Percentiles rank a stretch among this genome's conserved stretches.
These are phyloP conservation scores for Scleroderma bovista DNA, from an alignment of 768 basidiomycete species.

Conservation along the genomic window DNA sequence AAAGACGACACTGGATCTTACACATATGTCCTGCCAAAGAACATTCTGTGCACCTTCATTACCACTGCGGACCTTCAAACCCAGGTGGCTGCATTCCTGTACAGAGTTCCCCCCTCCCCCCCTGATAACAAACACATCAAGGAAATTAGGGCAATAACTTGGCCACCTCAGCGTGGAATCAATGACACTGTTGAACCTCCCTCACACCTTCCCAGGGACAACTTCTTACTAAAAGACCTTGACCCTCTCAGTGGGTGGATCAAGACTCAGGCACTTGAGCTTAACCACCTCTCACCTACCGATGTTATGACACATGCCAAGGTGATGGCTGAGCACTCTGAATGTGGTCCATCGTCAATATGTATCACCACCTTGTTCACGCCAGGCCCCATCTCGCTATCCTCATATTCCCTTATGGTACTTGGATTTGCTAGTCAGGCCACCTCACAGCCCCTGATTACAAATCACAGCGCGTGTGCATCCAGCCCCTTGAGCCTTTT, in stretches of 20 bases:
- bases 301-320: slow-evolving; percentile 95
- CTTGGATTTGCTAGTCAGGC: no score
- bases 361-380: slow-evolving; percentile 95
- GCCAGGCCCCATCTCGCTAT: slow-evolving; percentile 92
- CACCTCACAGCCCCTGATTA: no score
- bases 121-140: slow-evolving; percentile 97
- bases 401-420: no score
- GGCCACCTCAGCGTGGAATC: slow-evolving; percentile 95
- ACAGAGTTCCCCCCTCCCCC: slow-evolving; percentile 83
- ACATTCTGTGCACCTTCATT: slow-evolving; percentile 91
- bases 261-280: no score
- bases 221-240: slow-evolving; percentile 90
- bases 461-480: no score
- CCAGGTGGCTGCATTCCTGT: slow-evolving; percentile 91
- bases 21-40: slow-evolving; percentile 97
- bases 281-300: slow-evolving; percentile 82
- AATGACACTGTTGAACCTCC: slow-evolving; percentile 95
- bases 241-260: slow-evolving; percentile 95
- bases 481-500: slow-evolving; percentile 18
- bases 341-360: slow-evolving; percentile 91
- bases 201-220: slow-evolving; percentile 83
- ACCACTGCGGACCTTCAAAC: slow-evolving; percentile 91
- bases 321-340: slow-evolving; percentile 93
- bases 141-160: slow-evolving; percentile 96
- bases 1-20: slow-evolving; percentile 94